Percentiles rank a stretch among this genome's conserved stretches.
Evolutionary conservation across 805 yeast genomes (phyloP).

Genomic region (Saccharomycopsis sp.): DNA sequence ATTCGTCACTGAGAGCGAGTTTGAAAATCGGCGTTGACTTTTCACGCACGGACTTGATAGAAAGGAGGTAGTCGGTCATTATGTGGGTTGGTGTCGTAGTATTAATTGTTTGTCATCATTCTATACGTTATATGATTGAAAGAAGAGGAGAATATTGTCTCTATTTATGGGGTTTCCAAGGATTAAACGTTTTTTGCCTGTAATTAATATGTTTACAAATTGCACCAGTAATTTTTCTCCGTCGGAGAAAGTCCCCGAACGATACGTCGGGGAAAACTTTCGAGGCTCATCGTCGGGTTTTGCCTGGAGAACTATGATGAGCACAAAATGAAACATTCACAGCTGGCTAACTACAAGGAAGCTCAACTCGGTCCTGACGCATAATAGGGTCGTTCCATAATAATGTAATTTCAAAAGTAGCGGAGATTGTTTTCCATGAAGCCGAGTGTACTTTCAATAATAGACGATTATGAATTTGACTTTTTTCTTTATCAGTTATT

Average conservation of each 20-base stretch:
- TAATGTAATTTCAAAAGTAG: too few species aligned
- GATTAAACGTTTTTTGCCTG: not conserved
- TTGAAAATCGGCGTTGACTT: conserved; percentile 39
- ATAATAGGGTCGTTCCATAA: too few species aligned
- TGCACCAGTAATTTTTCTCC: not conserved
- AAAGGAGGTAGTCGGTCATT: conserved; percentile 32
- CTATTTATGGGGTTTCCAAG: not conserved
- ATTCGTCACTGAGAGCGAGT: conserved; percentile 32
- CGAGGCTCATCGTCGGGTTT: not conserved
- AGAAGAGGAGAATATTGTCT: not conserved
- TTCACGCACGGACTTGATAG: conserved; percentile 52
- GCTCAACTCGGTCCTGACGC: too few species aligned
- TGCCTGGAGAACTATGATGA: too few species aligned
- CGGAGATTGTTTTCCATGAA: too few species aligned
- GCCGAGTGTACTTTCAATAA: too few species aligned
- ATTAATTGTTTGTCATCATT: too few species aligned
- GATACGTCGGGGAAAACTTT: not conserved
- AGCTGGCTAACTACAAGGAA: too few species aligned
- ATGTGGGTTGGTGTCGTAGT: not conserved
- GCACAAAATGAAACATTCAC: too few species aligned
- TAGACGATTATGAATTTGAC: too few species aligned
- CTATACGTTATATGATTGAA: not conserved
- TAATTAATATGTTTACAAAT: too few species aligned
- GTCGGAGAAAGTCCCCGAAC: not conserved
- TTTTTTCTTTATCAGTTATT: too few species aligned